Evolutionary conservation across 495 filamentous ascomycete species (phyloP).

Genomic region (Trichoderma asperelloides): DNA sequence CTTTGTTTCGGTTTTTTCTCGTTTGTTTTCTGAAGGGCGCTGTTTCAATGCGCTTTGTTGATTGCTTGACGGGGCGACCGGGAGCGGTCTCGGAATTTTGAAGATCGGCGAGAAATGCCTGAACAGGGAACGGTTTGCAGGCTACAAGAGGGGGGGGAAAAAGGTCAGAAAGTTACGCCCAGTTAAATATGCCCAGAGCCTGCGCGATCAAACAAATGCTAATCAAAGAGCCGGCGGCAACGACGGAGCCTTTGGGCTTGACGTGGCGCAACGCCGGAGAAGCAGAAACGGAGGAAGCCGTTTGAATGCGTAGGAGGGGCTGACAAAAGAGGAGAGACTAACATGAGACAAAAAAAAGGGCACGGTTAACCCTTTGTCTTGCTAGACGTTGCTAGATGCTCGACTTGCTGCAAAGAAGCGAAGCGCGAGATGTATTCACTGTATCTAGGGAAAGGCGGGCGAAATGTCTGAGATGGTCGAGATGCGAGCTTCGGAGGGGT

Average conservation of each 20-base stretch:
- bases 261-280: background rate
- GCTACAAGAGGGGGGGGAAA: background rate
- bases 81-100: conserved; percentile 3
- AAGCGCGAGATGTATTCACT: background rate
- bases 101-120: conserved; percentile 9
- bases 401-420: background rate
- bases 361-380: background rate
- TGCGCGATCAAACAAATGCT: background rate
- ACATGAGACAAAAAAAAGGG: background rate
- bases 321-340: background rate
- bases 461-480: background rate
- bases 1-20: background rate
- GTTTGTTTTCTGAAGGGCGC: background rate
- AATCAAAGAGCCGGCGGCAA: conserved; percentile 2
- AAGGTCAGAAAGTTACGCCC: background rate
- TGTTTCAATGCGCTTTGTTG: background rate
- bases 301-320: background rate
- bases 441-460: background rate
- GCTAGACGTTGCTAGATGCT: background rate
- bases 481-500: conserved; percentile 4
- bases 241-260: conserved; percentile 2
- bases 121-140: background rate
- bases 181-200: background rate
- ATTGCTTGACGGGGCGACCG: background rate
- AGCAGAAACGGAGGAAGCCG: background rate